Percentiles rank a stretch among this genome's conserved stretches.
Conservation (phyloP, 2,329 filamentous ascomycete genomes). For the Colletotrichum sp. region DNA sequence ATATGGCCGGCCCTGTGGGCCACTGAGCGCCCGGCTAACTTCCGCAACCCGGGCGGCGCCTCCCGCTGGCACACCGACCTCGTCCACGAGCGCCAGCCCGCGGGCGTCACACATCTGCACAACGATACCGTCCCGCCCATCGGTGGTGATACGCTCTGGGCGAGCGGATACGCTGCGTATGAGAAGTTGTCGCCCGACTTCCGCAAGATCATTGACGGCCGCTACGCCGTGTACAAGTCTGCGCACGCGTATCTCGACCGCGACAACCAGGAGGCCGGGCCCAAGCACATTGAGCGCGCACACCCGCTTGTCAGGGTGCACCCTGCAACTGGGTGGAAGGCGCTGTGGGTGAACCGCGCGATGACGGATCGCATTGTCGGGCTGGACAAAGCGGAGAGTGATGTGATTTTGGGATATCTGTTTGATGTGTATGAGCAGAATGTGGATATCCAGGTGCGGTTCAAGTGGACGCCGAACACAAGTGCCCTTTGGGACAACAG, state of each 20-base stretch:
- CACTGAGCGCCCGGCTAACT: slow-evolving; percentile 63
- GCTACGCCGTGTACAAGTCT: slow-evolving; percentile 67
- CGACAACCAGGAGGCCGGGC: slow-evolving; percentile 63
- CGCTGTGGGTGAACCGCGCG: slow-evolving; percentile 72
- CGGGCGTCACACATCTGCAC: slow-evolving; percentile 73
- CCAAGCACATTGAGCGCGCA: slow-evolving; percentile 68
- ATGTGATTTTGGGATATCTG: slow-evolving; percentile 69
- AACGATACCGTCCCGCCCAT: slow-evolving; percentile 69
- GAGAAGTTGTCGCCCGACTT: slow-evolving; percentile 75
- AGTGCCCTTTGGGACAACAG: slow-evolving; percentile 76
- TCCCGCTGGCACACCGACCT: slow-evolving; percentile 74
- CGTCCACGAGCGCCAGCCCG: slow-evolving; percentile 73
- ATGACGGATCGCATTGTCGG: slow-evolving; percentile 74
- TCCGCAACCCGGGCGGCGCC: slow-evolving; percentile 71
- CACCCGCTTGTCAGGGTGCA: slow-evolving; percentile 75
- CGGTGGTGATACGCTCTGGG: slow-evolving; percentile 77
- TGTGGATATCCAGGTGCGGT: slow-evolving; percentile 74
- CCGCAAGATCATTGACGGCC: slow-evolving; percentile 73
- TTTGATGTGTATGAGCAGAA: slow-evolving; percentile 73
- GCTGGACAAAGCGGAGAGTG: slow-evolving; percentile 71
- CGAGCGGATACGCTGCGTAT: slow-evolving; percentile 73
- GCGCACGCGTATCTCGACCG: slow-evolving; percentile 73
- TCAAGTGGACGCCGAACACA: slow-evolving; percentile 71
- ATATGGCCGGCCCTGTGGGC: slow-evolving; percentile 74
- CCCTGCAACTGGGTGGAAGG: slow-evolving; percentile 77